phyloP scores from a whole-genome alignment of 2,329 filamentous ascomycete species.

The Trichoderma sp. region DNA sequence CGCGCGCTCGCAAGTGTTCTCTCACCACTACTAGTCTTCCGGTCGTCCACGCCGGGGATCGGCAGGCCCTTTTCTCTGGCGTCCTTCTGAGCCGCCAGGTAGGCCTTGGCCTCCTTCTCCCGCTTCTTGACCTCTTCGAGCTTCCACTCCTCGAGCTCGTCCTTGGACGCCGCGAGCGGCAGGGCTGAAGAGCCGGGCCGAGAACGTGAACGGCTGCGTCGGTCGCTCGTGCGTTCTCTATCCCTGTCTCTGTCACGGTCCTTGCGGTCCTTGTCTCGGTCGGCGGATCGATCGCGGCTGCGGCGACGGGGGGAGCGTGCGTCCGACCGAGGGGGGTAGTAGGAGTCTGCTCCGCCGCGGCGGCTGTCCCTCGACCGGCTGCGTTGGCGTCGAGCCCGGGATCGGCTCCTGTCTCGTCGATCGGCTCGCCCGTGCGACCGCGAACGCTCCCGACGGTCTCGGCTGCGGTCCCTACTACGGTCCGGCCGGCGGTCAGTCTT shows the following conservation, averaged over 20 bases:
- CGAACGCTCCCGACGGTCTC: constrained; percentile 35
- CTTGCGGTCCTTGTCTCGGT: constrained; percentile 35
- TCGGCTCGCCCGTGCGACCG: constrained; percentile 34
- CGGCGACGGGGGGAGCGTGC: constrained; percentile 35
- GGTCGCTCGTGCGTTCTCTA: constrained; percentile 39
- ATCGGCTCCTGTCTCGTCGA: constrained; percentile 36
- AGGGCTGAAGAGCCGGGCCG: constrained; percentile 42
- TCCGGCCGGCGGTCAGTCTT: constrained; percentile 39
- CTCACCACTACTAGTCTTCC: constrained; percentile 47
- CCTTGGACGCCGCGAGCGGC: constrained; percentile 47
- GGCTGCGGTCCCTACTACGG: constrained; percentile 36
- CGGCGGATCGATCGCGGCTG: constrained; percentile 37
- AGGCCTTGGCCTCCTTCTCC: constrained; percentile 66
- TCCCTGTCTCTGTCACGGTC: constrained; percentile 34
- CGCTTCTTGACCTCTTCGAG: constrained; percentile 63
- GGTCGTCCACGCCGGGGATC: constrained; percentile 60
- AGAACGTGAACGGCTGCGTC: constrained; percentile 51
- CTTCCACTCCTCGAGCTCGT: constrained; percentile 60
- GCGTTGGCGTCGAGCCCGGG: constrained; percentile 31
- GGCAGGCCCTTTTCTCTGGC: constrained; percentile 62
- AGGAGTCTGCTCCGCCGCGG: constrained; percentile 31
- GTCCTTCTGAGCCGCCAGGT: constrained; percentile 63
- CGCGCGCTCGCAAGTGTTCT: constrained; percentile 46
- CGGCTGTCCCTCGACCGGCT: constrained; percentile 34
- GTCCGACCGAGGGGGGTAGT: constrained; percentile 31